Conservation (phyloP, 2,329 filamentous ascomycete genomes). For the Aotearoamyces nothofagi region DNA sequence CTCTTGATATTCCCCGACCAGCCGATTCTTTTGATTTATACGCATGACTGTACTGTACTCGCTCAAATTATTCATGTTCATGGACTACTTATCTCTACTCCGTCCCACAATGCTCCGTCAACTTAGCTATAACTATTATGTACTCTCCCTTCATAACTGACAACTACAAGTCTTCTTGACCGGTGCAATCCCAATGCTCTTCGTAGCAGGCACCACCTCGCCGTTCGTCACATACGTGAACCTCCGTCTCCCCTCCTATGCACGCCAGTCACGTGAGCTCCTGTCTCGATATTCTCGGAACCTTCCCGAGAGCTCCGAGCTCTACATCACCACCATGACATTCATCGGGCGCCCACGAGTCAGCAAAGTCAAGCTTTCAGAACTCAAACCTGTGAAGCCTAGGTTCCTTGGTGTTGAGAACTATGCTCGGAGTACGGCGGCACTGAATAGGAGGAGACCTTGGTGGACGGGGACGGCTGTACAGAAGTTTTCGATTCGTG, state of each 20-base stretch:
- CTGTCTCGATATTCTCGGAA: conserved; percentile 35
- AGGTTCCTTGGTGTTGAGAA: conserved; percentile 19
- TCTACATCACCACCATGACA: conserved; percentile 25
- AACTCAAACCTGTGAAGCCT: conserved; percentile 12
- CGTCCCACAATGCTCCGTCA: conserved; percentile 3
- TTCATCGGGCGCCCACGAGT: conserved; percentile 22
- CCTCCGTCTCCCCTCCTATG: conserved; percentile 50
- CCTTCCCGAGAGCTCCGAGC: conserved; percentile 25
- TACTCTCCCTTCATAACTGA: too few species aligned
- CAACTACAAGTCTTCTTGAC: conserved; percentile 34
- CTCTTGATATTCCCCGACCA: too few species aligned
- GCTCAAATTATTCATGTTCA: too few species aligned
- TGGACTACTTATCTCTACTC: neutral
- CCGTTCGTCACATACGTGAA: conserved; percentile 63
- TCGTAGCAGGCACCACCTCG: conserved; percentile 46
- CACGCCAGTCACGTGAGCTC: conserved; percentile 41
- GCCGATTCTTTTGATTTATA: too few species aligned
- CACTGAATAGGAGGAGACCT: conserved; percentile 9
- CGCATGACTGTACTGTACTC: too few species aligned
- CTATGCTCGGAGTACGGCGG: conserved; percentile 13
- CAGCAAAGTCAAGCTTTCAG: conserved; percentile 10
- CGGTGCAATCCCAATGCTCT: conserved; percentile 48
- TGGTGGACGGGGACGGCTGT: conserved; percentile 17
- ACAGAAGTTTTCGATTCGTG: conserved; percentile 15
- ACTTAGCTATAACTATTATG: too few species aligned